phyloP scores from a whole-genome alignment of 768 basidiomycete species.

The Lactifluus piperatus region DNA sequence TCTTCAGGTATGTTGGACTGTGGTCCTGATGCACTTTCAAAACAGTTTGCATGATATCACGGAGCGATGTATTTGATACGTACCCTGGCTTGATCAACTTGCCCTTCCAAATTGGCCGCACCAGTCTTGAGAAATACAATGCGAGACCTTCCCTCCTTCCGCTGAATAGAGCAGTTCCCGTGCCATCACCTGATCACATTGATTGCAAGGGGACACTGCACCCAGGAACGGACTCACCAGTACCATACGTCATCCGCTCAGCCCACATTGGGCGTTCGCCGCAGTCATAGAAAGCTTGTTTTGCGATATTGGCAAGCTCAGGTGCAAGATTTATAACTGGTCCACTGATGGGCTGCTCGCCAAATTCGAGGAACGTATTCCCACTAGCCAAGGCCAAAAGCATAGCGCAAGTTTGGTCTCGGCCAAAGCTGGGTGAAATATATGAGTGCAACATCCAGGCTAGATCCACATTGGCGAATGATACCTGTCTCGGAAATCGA shows the following conservation, averaged over 20 bases:
- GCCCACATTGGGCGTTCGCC: slow-evolving; percentile 80
- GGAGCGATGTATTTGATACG: slow-evolving; percentile 17
- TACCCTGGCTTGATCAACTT: slow-evolving; percentile 64
- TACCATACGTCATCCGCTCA: slow-evolving; percentile 69
- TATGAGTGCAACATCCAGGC: slow-evolving; percentile 10
- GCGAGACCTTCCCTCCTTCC: slow-evolving; percentile 85
- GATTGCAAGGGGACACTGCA: background rate
- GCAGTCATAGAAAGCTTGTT: slow-evolving; percentile 80
- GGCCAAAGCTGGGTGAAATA: slow-evolving; percentile 57
- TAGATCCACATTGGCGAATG: background rate
- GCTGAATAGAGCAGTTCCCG: slow-evolving; percentile 72
- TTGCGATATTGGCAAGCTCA: slow-evolving; percentile 63
- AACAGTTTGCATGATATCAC: slow-evolving; percentile 1
- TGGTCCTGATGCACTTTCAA: slow-evolving; percentile 2
- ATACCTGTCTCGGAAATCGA: slow-evolving; percentile 71
- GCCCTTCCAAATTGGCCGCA: slow-evolving; percentile 81
- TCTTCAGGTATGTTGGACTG: slow-evolving; percentile 48
- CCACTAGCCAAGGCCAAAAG: slow-evolving; percentile 77
- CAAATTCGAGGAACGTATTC: slow-evolving; percentile 65
- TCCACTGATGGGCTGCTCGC: slow-evolving; percentile 38
- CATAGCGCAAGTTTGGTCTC: slow-evolving; percentile 91
- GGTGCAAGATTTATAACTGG: slow-evolving; percentile 45
- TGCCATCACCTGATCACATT: slow-evolving; percentile 22
- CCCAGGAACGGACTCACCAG: slow-evolving; percentile 35
- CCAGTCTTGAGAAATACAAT: slow-evolving; percentile 75